Evolutionary conservation across 805 yeast genomes (phyloP).

Genomic region (Candida hungchunana): DNA sequence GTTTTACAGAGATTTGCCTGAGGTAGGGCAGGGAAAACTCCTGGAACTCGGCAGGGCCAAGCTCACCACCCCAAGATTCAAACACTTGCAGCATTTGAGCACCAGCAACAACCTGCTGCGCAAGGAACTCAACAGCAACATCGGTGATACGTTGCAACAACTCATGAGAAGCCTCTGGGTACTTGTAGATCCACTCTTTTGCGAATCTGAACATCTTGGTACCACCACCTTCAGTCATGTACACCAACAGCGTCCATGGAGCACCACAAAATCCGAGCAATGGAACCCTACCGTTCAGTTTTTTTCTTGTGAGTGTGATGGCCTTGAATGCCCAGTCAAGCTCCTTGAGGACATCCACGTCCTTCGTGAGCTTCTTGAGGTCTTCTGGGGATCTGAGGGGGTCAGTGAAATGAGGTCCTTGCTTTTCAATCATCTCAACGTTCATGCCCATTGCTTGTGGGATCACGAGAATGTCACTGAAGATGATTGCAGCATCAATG

Average conservation of each 20-base stretch:
- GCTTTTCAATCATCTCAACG: slow-evolving; percentile 89
- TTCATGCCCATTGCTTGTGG: slow-evolving; percentile 98
- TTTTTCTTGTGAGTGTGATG: slow-evolving; percentile 84
- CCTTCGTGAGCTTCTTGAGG: slow-evolving; percentile 50
- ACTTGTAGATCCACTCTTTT: slow-evolving; percentile 85
- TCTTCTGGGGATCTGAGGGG: slow-evolving; percentile 79
- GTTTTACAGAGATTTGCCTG: slow-evolving; percentile 62
- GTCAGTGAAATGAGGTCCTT: slow-evolving; percentile 88
- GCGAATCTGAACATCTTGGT: slow-evolving; percentile 87
- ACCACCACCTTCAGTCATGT: slow-evolving; percentile 98
- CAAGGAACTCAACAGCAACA: slow-evolving; percentile 86
- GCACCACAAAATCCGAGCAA: slow-evolving; percentile 95
- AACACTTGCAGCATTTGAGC: slow-evolving; percentile 97
- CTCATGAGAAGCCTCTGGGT: slow-evolving; percentile 65
- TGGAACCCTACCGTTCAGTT: slow-evolving; percentile 87
- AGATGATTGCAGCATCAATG: slow-evolving; percentile 94
- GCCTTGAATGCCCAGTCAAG: slow-evolving; percentile 94
- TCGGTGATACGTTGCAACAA: slow-evolving; percentile 77
- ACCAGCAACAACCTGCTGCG: slow-evolving; percentile 94
- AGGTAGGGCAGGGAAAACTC: slow-evolving; percentile 89
- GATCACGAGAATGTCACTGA: slow-evolving; percentile 90
- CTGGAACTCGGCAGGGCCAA: slow-evolving; percentile 83
- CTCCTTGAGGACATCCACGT: slow-evolving; percentile 70
- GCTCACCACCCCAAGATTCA: slow-evolving; percentile 97
- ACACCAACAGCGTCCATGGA: slow-evolving; percentile 95